Conservation (phyloP, 148 eudicot species). For the Gaultheria prostrata region DNA sequence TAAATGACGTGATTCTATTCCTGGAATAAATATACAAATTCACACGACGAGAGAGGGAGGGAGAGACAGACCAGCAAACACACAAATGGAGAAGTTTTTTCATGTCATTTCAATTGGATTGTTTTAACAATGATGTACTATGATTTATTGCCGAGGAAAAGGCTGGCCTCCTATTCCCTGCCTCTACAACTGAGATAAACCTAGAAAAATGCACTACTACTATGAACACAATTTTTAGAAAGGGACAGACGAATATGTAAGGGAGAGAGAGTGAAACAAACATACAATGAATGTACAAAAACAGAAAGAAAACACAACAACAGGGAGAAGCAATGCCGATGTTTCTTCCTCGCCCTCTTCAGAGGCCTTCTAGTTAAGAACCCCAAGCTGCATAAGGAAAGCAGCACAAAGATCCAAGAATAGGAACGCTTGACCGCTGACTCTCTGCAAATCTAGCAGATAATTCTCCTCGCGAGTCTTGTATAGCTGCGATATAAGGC, state of each 20-base stretch:
- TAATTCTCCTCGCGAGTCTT: conserved; percentile 39
- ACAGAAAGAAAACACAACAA: neutral
- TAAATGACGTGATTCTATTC: neutral
- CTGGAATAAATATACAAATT: neutral
- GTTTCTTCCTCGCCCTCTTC: neutral
- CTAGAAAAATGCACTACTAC: neutral
- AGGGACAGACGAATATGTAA: neutral
- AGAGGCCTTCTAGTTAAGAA: conserved; percentile 9
- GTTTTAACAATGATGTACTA: neutral
- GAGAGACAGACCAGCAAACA: neutral
- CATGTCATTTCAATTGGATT: neutral
- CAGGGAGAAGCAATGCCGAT: neutral
- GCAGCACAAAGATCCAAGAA: conserved; percentile 49
- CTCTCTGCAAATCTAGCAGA: conserved; percentile 47
- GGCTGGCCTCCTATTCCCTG: conserved; percentile 20
- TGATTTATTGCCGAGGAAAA: neutral
- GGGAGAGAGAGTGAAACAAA: neutral
- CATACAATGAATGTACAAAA: neutral
- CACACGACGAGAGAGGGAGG: neutral
- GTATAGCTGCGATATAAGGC: conserved; percentile 35
- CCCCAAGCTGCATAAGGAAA: conserved; percentile 37
- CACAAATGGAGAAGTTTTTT: too few species aligned
- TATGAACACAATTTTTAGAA: neutral
- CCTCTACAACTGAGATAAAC: conserved; percentile 17
- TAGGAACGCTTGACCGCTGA: conserved; percentile 43